A percentile compares a stretch with the other conserved stretches of the same genome.
Evolutionary conservation across 805 yeast genomes (phyloP).

Genomic region (Lipomyces orientalis): DNA sequence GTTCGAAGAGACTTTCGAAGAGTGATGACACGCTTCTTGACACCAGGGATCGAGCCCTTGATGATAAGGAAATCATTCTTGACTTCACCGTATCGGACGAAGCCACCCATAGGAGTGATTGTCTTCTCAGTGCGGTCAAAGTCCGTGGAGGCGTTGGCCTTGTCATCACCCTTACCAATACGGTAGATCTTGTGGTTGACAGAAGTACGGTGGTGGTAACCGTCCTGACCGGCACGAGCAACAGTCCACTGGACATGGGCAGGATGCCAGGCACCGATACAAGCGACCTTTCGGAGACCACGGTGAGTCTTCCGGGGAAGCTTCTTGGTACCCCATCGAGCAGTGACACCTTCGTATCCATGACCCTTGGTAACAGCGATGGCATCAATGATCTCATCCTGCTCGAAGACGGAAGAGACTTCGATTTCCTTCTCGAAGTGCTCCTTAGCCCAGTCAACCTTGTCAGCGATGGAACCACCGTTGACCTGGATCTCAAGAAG

Average conservation of each 20-base stretch:
- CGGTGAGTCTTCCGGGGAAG: slow-evolving; percentile 99
- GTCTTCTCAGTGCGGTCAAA: slow-evolving; percentile 99
- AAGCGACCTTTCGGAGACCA: slow-evolving; percentile 99
- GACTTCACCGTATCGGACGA: slow-evolving; percentile 98
- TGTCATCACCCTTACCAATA: slow-evolving; percentile 96
- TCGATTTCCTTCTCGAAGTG: slow-evolving; percentile 99
- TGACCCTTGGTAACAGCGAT: slow-evolving; percentile 99
- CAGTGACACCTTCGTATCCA: slow-evolving; percentile 99
- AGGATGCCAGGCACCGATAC: slow-evolving; percentile 99
- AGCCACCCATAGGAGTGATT: slow-evolving; percentile 99
- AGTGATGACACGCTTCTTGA: slow-evolving; percentile 98
- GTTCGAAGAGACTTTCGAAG: slow-evolving; percentile 98
- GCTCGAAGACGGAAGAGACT: slow-evolving; percentile 95
- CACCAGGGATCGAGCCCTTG: slow-evolving; percentile 99
- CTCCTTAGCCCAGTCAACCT: slow-evolving; percentile 98
- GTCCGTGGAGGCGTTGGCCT: slow-evolving; percentile 91
- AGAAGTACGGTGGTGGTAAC: slow-evolving; percentile 99
- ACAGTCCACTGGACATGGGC: slow-evolving; percentile 99
- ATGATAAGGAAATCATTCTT: slow-evolving; percentile 97
- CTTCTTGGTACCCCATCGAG: slow-evolving; percentile 99
- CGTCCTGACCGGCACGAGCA: slow-evolving; percentile 99
- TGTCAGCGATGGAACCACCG: slow-evolving; percentile 98
- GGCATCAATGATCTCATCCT: slow-evolving; percentile 97
- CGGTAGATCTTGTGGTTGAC: slow-evolving; percentile 99
- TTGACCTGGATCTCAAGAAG: slow-evolving; percentile 99